These are phyloP conservation scores for Amanita polypyramis DNA, from an alignment of 768 basidiomycete genomes.

Conservation along the genomic window DNA sequence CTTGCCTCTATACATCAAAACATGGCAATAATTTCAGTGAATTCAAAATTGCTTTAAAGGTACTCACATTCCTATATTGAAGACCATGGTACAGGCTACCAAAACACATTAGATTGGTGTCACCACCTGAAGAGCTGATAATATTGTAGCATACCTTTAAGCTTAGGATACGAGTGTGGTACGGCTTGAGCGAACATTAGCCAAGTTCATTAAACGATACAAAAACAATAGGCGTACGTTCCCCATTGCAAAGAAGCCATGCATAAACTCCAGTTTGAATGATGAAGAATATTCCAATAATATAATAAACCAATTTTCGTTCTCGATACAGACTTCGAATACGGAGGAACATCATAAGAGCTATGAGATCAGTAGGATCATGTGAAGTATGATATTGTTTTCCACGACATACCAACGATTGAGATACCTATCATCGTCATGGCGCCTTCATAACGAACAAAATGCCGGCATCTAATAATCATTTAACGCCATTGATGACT, in stretches of 20 bases:
- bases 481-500: background rate
- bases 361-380: slow-evolving; percentile 8
- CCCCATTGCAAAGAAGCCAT: slow-evolving; percentile 41
- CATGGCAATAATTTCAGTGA: background rate
- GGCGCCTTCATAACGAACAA: slow-evolving; percentile 41
- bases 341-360: slow-evolving; percentile 49
- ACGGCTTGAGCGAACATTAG: background rate
- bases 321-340: slow-evolving; percentile 29
- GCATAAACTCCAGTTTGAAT: slow-evolving; percentile 37
- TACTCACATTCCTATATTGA: slow-evolving; percentile 26
- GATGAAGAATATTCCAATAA: slow-evolving; percentile 26
- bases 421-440: slow-evolving; percentile 45
- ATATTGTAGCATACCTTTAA: too few species aligned
- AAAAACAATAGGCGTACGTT: slow-evolving; percentile 26
- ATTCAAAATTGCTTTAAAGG: background rate
- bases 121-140: too few species aligned
- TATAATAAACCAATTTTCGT: slow-evolving; percentile 20
- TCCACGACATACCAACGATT: slow-evolving; percentile 23
- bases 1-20: slow-evolving; percentile 23
- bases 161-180: too few species aligned
- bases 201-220: background rate
- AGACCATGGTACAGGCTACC: slow-evolving; percentile 33
- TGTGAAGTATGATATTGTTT: background rate
- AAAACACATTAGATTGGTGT: slow-evolving; percentile 1
- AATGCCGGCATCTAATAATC: slow-evolving; percentile 28